phyloP scores from a whole-genome alignment of 305 asterid genomes.

The Rubia tinctorum region DNA sequence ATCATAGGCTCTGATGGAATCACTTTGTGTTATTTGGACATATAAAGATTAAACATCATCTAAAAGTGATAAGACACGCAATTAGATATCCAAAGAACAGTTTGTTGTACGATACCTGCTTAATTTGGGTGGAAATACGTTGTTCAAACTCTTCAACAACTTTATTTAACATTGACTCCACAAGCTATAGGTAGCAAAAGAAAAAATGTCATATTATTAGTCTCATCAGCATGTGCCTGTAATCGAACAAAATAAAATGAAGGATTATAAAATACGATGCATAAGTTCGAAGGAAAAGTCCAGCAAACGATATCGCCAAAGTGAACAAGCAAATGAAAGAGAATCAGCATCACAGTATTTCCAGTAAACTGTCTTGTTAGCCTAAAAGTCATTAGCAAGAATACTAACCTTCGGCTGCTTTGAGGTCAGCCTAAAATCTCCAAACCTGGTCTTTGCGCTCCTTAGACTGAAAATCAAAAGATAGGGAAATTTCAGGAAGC shows the following conservation, averaged over 20 bases:
- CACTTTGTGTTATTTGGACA: conserved; percentile 49
- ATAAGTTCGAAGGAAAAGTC: not conserved
- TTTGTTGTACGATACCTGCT: conserved; percentile 38
- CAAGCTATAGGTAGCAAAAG: conserved; percentile 52
- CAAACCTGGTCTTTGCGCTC: too few species aligned
- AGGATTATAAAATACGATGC: not conserved
- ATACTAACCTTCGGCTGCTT: too few species aligned
- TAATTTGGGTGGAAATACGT: conserved; percentile 58
- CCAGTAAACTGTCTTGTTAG: too few species aligned
- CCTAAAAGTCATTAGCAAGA: too few species aligned
- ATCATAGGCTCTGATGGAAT: conserved; percentile 34
- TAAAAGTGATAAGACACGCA: conserved; percentile 6
- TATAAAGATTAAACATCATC: conserved; percentile 5
- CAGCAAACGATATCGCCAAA: not conserved
- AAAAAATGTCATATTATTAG: conserved; percentile 29
- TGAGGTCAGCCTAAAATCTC: too few species aligned
- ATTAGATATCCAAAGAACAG: not conserved
- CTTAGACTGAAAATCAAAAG: too few species aligned
- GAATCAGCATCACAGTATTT: not conserved
- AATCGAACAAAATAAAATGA: conserved; percentile 17
- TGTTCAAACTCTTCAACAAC: conserved; percentile 88
- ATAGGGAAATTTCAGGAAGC: too few species aligned
- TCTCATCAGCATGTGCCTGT: conserved; percentile 96
- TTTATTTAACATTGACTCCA: conserved; percentile 82
- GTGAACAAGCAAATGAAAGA: not conserved